Conservation (phyloP, 768 basidiomycete genomes). For the Tylopilus sp. region DNA sequence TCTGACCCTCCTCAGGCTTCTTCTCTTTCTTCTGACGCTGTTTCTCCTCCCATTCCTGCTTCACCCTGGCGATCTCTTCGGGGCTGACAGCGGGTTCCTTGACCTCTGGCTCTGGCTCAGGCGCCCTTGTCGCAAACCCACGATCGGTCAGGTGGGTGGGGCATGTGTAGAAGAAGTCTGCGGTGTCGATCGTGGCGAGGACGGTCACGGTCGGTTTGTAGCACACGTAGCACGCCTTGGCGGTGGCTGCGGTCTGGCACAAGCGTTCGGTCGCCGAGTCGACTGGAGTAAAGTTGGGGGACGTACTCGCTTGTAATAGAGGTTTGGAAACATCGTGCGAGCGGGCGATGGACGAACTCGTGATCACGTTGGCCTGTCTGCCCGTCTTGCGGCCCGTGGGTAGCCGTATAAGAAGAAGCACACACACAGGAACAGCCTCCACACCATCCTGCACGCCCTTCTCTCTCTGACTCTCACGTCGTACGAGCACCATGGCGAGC, state of each 20-base stretch:
- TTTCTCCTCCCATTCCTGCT: slow-evolving; percentile 76
- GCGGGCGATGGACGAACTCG: too few species aligned
- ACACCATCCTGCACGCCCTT: too few species aligned
- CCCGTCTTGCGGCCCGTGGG: too few species aligned
- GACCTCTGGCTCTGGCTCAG: slow-evolving; percentile 38
- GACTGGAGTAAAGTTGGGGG: neutral
- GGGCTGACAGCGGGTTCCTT: slow-evolving; percentile 40
- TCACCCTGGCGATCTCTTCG: slow-evolving; percentile 76
- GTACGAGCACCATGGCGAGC: slow-evolving; percentile 53
- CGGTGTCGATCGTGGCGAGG: slow-evolving; percentile 76
- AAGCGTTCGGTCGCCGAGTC: neutral
- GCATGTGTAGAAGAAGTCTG: slow-evolving; percentile 87
- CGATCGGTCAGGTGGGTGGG: slow-evolving; percentile 74
- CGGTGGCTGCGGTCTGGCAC: slow-evolving; percentile 68
- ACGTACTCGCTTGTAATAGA: slow-evolving; percentile 88
- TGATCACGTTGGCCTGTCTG: too few species aligned
- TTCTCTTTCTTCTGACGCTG: slow-evolving; percentile 59
- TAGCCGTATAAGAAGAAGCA: neutral
- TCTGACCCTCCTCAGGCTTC: slow-evolving; percentile 36
- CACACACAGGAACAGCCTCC: neutral
- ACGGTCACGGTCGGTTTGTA: slow-evolving; percentile 78
- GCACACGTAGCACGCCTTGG: slow-evolving; percentile 77
- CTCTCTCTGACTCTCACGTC: slow-evolving; percentile 24
- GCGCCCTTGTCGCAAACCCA: slow-evolving; percentile 63
- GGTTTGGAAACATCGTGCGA: slow-evolving; percentile 70